These are phyloP conservation scores for Melanogaster broomeanus DNA, from an alignment of 768 basidiomycete genomes.

Conservation along the genomic window DNA sequence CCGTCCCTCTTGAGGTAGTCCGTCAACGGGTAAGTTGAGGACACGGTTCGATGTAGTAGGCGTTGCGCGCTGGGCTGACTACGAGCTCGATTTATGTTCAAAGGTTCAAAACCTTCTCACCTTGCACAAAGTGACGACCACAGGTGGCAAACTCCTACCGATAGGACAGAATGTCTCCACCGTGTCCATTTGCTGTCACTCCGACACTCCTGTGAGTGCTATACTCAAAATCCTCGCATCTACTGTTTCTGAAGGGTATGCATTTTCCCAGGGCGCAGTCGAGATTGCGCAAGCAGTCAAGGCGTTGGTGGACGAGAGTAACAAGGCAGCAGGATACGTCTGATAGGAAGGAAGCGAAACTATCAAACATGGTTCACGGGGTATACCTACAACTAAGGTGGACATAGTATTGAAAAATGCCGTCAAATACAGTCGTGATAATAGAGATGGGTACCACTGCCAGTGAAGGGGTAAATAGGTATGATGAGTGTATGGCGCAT, in stretches of 20 bases:
- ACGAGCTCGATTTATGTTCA: neutral
- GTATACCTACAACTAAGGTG: no score
- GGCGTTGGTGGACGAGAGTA: conserved; percentile 55
- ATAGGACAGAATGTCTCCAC: conserved; percentile 45
- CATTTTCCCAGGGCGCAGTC: conserved; percentile 45
- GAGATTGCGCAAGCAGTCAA: conserved; percentile 55
- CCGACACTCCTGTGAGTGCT: conserved; percentile 57
- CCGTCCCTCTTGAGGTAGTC: conserved; percentile 44
- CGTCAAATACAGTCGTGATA: no score
- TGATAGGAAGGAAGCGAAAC: no score
- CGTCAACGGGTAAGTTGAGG: conserved; percentile 40
- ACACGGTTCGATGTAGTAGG: no score
- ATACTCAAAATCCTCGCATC: neutral
- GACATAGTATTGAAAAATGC: no score
- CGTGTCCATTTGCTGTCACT: conserved; percentile 67
- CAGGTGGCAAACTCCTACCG: conserved; percentile 40
- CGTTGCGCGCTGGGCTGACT: neutral
- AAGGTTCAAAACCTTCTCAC: conserved; percentile 49
- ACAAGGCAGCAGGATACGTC: conserved; percentile 34
- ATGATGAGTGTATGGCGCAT: no score
- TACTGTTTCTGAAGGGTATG: neutral
- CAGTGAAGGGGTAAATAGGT: no score
- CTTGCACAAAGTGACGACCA: conserved; percentile 49
- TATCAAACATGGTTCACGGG: no score
- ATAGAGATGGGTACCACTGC: no score